Evolutionary conservation across 176 grass and related monocot genomes (phyloP).

Genomic region (Bolboschoenus planiculmis): DNA sequence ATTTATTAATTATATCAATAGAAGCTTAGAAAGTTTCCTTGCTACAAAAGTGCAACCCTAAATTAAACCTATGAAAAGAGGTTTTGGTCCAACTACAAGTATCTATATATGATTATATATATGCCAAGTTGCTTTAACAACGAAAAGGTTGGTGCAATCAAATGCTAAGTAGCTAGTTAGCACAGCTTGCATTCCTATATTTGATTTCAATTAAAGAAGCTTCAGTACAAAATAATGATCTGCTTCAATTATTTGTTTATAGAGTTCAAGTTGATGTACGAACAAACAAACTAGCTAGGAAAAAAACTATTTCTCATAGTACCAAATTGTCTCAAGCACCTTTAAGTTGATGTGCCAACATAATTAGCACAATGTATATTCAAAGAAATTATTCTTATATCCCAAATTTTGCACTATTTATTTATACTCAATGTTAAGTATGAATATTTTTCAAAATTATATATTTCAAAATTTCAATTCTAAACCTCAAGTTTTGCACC

Average conservation of each 20-base stretch:
- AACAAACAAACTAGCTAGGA: neutral
- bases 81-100: neutral
- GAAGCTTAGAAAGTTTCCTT: too few relatives aligned
- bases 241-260: neutral
- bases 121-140: neutral
- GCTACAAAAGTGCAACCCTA: too few relatives aligned
- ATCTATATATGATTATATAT: too few relatives aligned
- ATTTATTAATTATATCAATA: too few relatives aligned
- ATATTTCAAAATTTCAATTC: too few relatives aligned
- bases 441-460: too few relatives aligned
- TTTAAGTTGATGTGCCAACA: neutral
- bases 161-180: neutral
- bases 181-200: slow-evolving; percentile 4
- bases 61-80: neutral
- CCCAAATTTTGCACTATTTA: too few relatives aligned
- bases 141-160: neutral
- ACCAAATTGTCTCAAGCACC: neutral
- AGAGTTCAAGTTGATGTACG: neutral
- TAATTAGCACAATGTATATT: too few relatives aligned
- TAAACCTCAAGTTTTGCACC: too few relatives aligned
- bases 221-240: neutral
- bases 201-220: neutral
- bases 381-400: too few relatives aligned
- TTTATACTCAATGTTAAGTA: too few relatives aligned
- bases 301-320: neutral